These are phyloP conservation scores for Colletotrichum zoysiae DNA, from an alignment of 2,329 filamentous ascomycete species.

Conservation along the genomic window DNA sequence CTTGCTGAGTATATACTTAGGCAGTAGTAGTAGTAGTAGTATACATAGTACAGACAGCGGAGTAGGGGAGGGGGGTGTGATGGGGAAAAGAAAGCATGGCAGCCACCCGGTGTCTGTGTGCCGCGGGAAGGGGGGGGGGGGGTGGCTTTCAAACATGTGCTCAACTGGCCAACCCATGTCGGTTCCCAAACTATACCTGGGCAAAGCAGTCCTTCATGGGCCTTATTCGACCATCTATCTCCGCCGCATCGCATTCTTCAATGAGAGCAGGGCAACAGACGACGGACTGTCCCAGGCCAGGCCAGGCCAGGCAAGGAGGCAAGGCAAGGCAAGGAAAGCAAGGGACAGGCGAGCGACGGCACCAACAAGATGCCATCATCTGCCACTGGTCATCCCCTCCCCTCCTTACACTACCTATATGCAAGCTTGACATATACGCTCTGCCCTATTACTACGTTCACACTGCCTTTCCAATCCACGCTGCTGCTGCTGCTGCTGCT, in stretches of 20 bases:
- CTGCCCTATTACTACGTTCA: conserved; percentile 40
- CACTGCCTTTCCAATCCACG: neutral
- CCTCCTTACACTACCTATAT: conserved; percentile 23
- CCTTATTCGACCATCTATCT: conserved; percentile 40
- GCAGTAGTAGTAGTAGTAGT: no score
- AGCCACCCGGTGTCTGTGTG: conserved; percentile 39
- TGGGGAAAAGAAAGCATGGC: conserved; percentile 40
- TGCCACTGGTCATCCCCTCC: conserved; percentile 26
- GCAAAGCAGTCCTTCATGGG: conserved; percentile 38
- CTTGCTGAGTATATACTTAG: neutral
- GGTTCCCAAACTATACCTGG: conserved; percentile 40
- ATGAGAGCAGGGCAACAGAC: conserved; percentile 39
- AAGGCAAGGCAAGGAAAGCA: conserved; percentile 22
- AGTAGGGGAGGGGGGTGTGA: conserved; percentile 12
- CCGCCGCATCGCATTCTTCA: conserved; percentile 42
- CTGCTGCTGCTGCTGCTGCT: conserved; percentile 8
- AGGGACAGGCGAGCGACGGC: conserved; percentile 32
- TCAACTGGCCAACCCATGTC: conserved; percentile 39
- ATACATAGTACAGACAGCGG: no score
- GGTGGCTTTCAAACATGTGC: conserved; percentile 41
- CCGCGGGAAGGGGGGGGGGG: conserved; percentile 13
- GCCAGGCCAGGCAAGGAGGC: no score
- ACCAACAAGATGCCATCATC: conserved; percentile 38
- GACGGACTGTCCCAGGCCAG: conserved; percentile 36
- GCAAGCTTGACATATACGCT: conserved; percentile 38